Conservation (phyloP, 768 basidiomycete genomes). For the Leccinum aurantiacum region DNA sequence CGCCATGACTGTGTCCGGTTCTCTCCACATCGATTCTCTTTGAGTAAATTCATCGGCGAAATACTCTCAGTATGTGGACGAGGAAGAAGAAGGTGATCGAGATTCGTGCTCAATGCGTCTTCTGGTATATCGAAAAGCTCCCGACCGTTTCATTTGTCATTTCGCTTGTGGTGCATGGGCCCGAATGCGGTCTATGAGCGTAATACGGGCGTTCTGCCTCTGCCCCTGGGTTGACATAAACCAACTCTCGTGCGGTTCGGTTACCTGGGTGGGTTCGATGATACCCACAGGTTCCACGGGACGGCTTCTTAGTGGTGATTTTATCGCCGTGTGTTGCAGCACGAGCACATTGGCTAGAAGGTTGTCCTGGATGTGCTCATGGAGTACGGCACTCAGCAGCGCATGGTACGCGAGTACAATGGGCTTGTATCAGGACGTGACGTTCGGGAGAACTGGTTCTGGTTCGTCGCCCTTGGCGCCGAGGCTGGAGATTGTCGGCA, state of each 20-base stretch:
- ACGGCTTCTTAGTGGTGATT: slow-evolving; percentile 66
- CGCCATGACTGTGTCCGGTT: slow-evolving; percentile 74
- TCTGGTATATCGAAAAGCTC: slow-evolving; percentile 70
- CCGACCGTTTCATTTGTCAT: slow-evolving; percentile 75
- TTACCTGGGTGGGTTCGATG: slow-evolving; percentile 70
- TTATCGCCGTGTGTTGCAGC: slow-evolving; percentile 73
- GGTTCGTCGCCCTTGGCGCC: slow-evolving; percentile 42
- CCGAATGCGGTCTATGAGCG: slow-evolving; percentile 72
- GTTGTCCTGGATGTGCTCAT: slow-evolving; percentile 78
- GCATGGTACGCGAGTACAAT: slow-evolving; percentile 39
- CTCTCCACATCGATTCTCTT: slow-evolving; percentile 70
- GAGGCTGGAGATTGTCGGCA: slow-evolving; percentile 66
- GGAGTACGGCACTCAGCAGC: slow-evolving; percentile 65
- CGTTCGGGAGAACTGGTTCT: slow-evolving; percentile 48
- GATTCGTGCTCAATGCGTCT: slow-evolving; percentile 68
- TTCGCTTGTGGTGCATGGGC: slow-evolving; percentile 59
- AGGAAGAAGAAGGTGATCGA: slow-evolving; percentile 44
- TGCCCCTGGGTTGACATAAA: slow-evolving; percentile 54
- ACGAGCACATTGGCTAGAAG: slow-evolving; percentile 84
- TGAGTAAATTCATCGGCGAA: slow-evolving; percentile 46
- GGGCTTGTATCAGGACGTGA: slow-evolving; percentile 50
- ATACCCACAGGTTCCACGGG: slow-evolving; percentile 69
- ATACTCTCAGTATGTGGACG: slow-evolving; percentile 40
- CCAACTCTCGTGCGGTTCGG: slow-evolving; percentile 63
- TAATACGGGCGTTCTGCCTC: slow-evolving; percentile 51